phyloP scores from a whole-genome alignment of 495 filamentous ascomycete species.

The Copromyces sp. region DNA sequence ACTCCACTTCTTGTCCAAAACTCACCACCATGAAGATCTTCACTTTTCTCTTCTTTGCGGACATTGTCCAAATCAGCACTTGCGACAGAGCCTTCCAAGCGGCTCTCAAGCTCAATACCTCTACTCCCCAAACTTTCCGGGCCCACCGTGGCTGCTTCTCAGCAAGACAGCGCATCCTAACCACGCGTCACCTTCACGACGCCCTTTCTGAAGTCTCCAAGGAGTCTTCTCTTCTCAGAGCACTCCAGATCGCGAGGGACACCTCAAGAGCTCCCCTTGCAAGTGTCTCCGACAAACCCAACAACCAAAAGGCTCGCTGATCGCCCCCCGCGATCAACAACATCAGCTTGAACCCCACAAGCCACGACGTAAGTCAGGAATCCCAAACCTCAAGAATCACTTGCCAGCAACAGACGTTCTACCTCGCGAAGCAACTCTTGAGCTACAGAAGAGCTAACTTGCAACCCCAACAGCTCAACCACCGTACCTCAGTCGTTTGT shows the following conservation, averaged over 20 bases:
- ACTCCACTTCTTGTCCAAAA: not conserved
- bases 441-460: no score
- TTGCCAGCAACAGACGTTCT: not conserved
- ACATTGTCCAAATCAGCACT: not conserved
- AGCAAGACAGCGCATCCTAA: not conserved
- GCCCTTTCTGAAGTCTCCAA: not conserved
- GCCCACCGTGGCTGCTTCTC: not conserved
- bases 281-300: not conserved
- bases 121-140: not conserved
- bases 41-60: not conserved
- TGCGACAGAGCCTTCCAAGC: not conserved
- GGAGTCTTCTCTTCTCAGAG: not conserved
- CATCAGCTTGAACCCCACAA: not conserved
- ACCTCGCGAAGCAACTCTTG: no score
- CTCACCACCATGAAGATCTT: not conserved
- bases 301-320: not conserved
- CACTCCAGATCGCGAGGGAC: not conserved
- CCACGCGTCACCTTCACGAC: not conserved
- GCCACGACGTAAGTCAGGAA: not conserved
- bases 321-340: not conserved
- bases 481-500: no score
- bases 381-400: not conserved
- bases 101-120: not conserved
- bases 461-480: not conserved
- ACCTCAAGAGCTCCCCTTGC: not conserved